Conservation (phyloP, 1,284 basidiomycete species). For the Trichosporon inkin region DNA sequence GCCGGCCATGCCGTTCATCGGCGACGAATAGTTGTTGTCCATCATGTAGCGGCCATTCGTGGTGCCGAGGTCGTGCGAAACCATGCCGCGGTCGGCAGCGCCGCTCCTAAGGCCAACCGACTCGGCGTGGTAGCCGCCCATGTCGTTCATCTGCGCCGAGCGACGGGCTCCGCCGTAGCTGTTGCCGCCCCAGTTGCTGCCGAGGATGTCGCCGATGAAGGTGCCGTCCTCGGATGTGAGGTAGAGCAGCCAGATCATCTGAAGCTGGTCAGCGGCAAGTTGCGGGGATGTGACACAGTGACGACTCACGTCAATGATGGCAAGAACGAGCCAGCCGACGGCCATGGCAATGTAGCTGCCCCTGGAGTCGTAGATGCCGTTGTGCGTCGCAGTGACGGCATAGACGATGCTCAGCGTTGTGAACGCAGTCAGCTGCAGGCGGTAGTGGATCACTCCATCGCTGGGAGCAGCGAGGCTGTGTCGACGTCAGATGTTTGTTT, state of each 20-base stretch:
- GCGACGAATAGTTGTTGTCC: slow-evolving; percentile 1
- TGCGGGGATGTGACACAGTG: neutral
- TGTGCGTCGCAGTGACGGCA: slow-evolving; percentile 52
- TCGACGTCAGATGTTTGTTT: neutral
- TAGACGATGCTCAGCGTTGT: slow-evolving; percentile 83
- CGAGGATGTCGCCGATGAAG: slow-evolving; percentile 71
- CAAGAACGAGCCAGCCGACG: slow-evolving; percentile 88
- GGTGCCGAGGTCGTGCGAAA: slow-evolving; percentile 27
- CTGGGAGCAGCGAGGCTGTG: slow-evolving; percentile 1
- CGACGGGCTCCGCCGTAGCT: slow-evolving; percentile 13
- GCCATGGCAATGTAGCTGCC: slow-evolving; percentile 73
- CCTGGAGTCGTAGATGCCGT: slow-evolving; percentile 14
- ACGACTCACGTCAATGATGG: slow-evolving; percentile 66
- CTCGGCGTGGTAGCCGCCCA: slow-evolving; percentile 19
- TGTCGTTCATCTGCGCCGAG: slow-evolving; percentile 17
- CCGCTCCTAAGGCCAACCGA: slow-evolving; percentile 19
- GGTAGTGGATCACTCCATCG: slow-evolving; percentile 40
- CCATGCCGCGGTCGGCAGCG: slow-evolving; percentile 30
- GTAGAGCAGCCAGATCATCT: slow-evolving; percentile 93
- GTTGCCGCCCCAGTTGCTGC: slow-evolving; percentile 71
- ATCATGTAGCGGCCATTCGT: slow-evolving; percentile 24
- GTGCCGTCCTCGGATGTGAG: slow-evolving; percentile 95
- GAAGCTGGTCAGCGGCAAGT: slow-evolving; percentile 13
- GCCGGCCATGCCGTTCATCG: slow-evolving; percentile 5
- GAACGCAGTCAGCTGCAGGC: slow-evolving; percentile 74